Evolutionary conservation across 768 basidiomycete species (phyloP).

Genomic region (Mrakia blollopis): DNA sequence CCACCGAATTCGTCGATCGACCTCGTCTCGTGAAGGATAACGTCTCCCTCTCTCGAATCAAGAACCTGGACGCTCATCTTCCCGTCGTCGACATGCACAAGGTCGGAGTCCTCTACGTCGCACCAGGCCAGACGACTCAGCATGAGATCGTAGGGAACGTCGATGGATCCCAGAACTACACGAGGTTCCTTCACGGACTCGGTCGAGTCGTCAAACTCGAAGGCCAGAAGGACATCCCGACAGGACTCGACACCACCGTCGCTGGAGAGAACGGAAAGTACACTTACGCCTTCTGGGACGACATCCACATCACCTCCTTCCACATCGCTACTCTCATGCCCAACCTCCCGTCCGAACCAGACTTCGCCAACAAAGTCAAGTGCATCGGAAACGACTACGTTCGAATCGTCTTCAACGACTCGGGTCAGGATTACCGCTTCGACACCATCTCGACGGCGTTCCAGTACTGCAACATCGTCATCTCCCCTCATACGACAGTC

Average conservation of each 20-base stretch:
- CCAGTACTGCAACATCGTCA: constrained; percentile 95
- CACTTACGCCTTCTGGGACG: constrained; percentile 99
- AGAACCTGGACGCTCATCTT: constrained; percentile 68
- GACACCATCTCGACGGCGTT: constrained; percentile 89
- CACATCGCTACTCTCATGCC: constrained; percentile 99
- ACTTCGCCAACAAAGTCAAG: constrained; percentile 76
- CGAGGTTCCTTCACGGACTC: constrained; percentile 83
- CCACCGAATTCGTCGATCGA: constrained; percentile 44
- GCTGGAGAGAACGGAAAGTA: constrained; percentile 86
- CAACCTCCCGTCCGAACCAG: constrained; percentile 43
- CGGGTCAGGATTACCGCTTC: constrained; percentile 74
- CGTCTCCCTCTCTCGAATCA: constrained; percentile 55
- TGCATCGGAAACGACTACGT: constrained; percentile 97
- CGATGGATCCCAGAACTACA: constrained; percentile 91
- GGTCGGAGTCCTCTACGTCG: constrained; percentile 92
- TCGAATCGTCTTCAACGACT: constrained; percentile 96
- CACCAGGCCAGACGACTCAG: constrained; percentile 80
- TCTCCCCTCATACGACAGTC: constrained; percentile 60
- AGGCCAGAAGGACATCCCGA: constrained; percentile 86
- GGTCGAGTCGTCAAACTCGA: constrained; percentile 82
- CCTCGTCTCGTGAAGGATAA: constrained; percentile 52
- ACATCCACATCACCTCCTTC: constrained; percentile 88
- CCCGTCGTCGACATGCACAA: constrained; percentile 98
- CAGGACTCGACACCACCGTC: constrained; percentile 75
- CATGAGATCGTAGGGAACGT: constrained; percentile 79